These are phyloP conservation scores for Pythium periplocum DNA, from an alignment of 352 stramenopile genomes.

Conservation along the genomic window DNA sequence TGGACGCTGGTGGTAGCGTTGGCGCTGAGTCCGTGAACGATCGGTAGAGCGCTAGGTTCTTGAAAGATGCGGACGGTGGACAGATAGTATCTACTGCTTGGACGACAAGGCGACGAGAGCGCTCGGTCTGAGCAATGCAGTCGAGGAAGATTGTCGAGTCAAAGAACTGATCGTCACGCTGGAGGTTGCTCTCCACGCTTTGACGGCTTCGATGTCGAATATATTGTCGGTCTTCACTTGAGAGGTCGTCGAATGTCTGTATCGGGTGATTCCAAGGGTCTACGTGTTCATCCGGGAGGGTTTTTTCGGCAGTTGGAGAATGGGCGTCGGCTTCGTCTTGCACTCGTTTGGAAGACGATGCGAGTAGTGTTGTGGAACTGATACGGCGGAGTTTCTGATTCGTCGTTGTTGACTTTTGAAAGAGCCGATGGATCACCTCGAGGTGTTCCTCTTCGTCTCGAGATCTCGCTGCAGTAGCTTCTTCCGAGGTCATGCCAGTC, in stretches of 20 bases:
- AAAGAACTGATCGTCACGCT: slow-evolving; percentile 66
- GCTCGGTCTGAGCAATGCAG: slow-evolving; percentile 59
- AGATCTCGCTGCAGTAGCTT: background rate
- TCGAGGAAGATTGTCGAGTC: slow-evolving; percentile 56
- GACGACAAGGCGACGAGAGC: slow-evolving; percentile 50
- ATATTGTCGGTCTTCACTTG: slow-evolving; percentile 61
- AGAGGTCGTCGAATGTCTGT: slow-evolving; percentile 52
- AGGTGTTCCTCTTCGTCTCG: slow-evolving; percentile 1
- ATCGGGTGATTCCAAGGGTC: slow-evolving; percentile 64
- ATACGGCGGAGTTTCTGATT: background rate
- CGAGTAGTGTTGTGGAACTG: background rate
- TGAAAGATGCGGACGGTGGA: background rate
- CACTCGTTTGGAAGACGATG: no score
- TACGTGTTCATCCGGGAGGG: slow-evolving; percentile 5
- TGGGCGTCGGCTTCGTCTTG: background rate
- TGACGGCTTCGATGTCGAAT: slow-evolving; percentile 61
- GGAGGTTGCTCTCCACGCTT: slow-evolving; percentile 30
- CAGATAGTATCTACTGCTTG: slow-evolving; percentile 42
- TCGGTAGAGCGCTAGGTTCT: no score
- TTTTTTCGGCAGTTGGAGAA: background rate
- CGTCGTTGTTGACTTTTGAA: background rate
- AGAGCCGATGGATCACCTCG: slow-evolving; percentile 24
- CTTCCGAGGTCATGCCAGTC: background rate
- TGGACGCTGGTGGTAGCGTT: background rate
- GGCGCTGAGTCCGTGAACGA: background rate